Evolutionary conservation across 1,284 basidiomycete species (phyloP), one percentile per base, ranked within the genome.

Genomic region (Earliella scabrosa): DNA sequence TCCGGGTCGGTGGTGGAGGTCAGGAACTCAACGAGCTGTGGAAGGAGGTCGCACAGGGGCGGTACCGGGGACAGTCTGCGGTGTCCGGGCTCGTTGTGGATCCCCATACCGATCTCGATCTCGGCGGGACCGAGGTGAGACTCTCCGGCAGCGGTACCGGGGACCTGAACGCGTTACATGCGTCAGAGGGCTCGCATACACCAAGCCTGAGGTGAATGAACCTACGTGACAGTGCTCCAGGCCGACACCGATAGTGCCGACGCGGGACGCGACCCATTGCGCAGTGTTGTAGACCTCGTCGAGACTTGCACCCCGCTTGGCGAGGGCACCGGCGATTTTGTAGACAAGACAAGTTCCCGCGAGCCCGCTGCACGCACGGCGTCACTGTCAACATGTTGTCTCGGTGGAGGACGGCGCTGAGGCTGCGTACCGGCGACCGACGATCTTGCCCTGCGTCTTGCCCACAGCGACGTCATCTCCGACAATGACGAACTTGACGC

Each of bases 391-490:
- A n/a, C n/a, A n/a, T n/a, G n/a, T n/a, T n/a, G n/a, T n/a, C n/a
- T n/a, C n/a, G n/a, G n/a, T n/a, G n/a, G n/a, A n/a, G 13, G 6
- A 21, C 23, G 24, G 49, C 2, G 26, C 18, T n/a, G n/a, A n/a
- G n/a, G n/a, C n/a, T n/a, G 61, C 73, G 32, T 63, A 85, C 87
- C 92, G 80, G 66, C 93, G 79, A 18, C 93, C 93, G 20, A 93
- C 90, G 44, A 95, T 85, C 61, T 79, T 85, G 23, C 92, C 92
- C 65, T 94, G 92, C 1, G 82, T 82, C 61, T 80, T 82, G 3
- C 91, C 90, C 14, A 98, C 95, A 2, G 93, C 87, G 14, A 96
- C 93, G 71, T 98, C 95, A 71, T 98, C 95, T 8, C 90, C 93
- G 11, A 97, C 94, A 56, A 95, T 82, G 38, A 97, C 77, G 59